Base-by-base conservation (phyloP, 352 stramenopile species). In the Hyaloperonospora arabidopsidis region DNA sequence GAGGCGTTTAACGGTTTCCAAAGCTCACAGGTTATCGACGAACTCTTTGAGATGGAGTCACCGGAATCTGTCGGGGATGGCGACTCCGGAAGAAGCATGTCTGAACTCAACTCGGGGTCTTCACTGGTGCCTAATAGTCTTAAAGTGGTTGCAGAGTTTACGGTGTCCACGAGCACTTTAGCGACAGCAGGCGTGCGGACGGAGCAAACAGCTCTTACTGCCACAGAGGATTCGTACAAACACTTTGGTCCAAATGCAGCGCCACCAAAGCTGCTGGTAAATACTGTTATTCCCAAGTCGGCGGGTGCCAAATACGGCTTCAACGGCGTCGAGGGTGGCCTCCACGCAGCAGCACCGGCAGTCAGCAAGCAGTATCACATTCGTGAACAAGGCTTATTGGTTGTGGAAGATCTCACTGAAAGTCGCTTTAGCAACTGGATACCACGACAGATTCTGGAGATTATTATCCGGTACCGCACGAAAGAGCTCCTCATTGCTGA, bases 341-440 rank as follows among this genome's bases (percentile, higher is more conserved):
- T 90, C 10, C 51, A 76, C 15, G 55, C 69, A 15, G 61, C 65
- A 4, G 68, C 66, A 1, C 76, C 86, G 19, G 85, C 76, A 1
- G 84, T 90, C 43, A 91, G 77, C 50, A 89, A 84, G 55, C 81
- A 92, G 60, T 94, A 92, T 57, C 84, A 92, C 46, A 88, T 94
- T 43, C 84, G 81, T 56, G 84, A 94, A 49, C 70, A 87, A 22
- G 81, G 74, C 0, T 52, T 94, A 15, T 53, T 93, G 11, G 84
- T 93, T 0, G 84, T 93, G 1, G 84, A 93, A 57, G 81, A 91
- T 44, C 54, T 93, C 11, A 89, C 79, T 0, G 84, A 93, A 47
- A 89, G 79, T 38, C 76, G 79, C 38, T 93, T 91, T 52, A 84
- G 76, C 65, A 93, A 93, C 49, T 79, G 59, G 62, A 93, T 90